Evolutionary conservation across 2,329 filamentous ascomycete species (phyloP).

Genomic region (Meredithiella fracta): DNA sequence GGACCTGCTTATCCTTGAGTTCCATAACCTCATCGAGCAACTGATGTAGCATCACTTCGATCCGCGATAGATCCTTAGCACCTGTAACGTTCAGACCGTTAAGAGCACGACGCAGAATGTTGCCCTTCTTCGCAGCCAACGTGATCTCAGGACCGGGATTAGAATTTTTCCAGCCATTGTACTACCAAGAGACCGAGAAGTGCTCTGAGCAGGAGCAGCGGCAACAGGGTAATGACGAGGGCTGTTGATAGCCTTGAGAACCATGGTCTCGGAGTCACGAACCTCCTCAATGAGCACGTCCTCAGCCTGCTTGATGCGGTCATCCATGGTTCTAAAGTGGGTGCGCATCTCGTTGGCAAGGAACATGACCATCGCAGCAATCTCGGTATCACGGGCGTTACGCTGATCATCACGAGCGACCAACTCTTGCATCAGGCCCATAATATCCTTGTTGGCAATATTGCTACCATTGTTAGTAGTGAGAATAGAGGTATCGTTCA

Average conservation of each 20-base stretch:
- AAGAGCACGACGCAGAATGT: slow-evolving; percentile 84
- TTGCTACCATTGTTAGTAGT: slow-evolving; percentile 51
- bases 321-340: slow-evolving; percentile 90
- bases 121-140: slow-evolving; percentile 62
- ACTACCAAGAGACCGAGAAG: slow-evolving; percentile 35
- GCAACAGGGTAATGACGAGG: slow-evolving; percentile 63
- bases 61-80: slow-evolving; percentile 70
- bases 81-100: slow-evolving; percentile 81
- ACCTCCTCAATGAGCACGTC: slow-evolving; percentile 73
- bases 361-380: slow-evolving; percentile 81
- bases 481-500: slow-evolving; percentile 77
- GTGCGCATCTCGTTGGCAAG: slow-evolving; percentile 94
- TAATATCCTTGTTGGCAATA: slow-evolving; percentile 91
- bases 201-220: slow-evolving; percentile 23
- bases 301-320: slow-evolving; percentile 77
- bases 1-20: slow-evolving; percentile 41
- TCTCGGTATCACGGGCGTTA: slow-evolving; percentile 91
- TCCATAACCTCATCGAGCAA: slow-evolving; percentile 83
- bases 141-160: slow-evolving; percentile 34
- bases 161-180: slow-evolving; percentile 27
- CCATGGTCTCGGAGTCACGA: slow-evolving; percentile 74
- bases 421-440: slow-evolving; percentile 94
- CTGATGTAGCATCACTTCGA: slow-evolving; percentile 84
- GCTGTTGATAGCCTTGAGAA: slow-evolving; percentile 67
- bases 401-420: slow-evolving; percentile 94